phyloP scores from a whole-genome alignment of 2,329 filamentous ascomycete genomes.

The Exutisphaerella laricina region DNA sequence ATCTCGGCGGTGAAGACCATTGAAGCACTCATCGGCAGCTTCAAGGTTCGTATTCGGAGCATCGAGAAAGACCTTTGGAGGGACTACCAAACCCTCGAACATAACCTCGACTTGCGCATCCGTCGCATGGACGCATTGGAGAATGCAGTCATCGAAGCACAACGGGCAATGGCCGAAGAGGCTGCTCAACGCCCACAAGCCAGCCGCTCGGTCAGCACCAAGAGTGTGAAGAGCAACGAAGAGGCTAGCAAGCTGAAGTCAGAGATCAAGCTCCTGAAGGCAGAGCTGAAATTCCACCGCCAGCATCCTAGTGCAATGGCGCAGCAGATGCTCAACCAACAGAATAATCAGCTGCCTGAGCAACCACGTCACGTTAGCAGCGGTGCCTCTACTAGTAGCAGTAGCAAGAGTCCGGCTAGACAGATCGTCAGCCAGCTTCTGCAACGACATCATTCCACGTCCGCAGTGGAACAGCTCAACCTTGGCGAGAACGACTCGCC shows the following conservation, averaged over 20 bases:
- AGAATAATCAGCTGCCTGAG: slow-evolving; percentile 22
- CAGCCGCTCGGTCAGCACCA: slow-evolving; percentile 36
- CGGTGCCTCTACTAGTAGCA: slow-evolving; percentile 12
- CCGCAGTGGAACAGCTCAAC: slow-evolving; percentile 43
- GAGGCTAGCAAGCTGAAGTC: slow-evolving; percentile 55
- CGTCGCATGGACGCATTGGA: slow-evolving; percentile 88
- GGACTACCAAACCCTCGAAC: slow-evolving; percentile 82
- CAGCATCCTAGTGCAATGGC: slow-evolving; percentile 34
- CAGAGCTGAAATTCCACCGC: slow-evolving; percentile 61
- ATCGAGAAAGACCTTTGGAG: slow-evolving; percentile 89
- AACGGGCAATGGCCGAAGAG: slow-evolving; percentile 35
- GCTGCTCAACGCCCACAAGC: slow-evolving; percentile 20
- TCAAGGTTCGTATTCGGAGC: slow-evolving; percentile 71
- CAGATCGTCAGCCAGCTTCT: slow-evolving; percentile 48
- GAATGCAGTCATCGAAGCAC: slow-evolving; percentile 63
- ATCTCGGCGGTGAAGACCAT: slow-evolving; percentile 80
- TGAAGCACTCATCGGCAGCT: slow-evolving; percentile 70
- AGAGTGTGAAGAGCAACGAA: slow-evolving; percentile 39
- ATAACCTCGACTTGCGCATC: slow-evolving; percentile 68
- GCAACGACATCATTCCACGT: slow-evolving; percentile 50
- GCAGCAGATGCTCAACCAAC: slow-evolving; percentile 31
- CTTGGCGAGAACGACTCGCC: slow-evolving; percentile 12
- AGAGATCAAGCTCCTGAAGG: slow-evolving; percentile 56
- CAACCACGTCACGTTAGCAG: slow-evolving; percentile 19
- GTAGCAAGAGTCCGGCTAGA: slow-evolving; percentile 33